A percentile compares a stretch with the other conserved stretches of the same genome.
These are phyloP conservation scores for Sporisorium scitamineum DNA, from an alignment of 1,284 basidiomycete species.

Conservation along the genomic window DNA sequence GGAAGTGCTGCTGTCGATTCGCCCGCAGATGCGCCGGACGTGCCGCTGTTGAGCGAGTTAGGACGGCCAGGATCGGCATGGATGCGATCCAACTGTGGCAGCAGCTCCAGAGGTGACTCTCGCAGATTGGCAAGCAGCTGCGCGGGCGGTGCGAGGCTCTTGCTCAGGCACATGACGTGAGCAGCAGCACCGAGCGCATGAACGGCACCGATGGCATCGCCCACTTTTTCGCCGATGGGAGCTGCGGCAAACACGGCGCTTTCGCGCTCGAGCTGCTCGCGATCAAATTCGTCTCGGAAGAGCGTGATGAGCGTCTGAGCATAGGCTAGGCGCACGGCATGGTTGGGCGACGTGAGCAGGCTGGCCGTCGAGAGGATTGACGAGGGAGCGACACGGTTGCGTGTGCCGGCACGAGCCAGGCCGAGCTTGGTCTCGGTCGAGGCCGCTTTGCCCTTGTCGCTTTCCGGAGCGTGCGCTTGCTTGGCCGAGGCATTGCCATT, in stretches of 20 bases:
- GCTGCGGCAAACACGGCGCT: constrained; percentile 34
- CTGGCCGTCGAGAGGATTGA: constrained; percentile 49
- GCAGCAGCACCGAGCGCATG: constrained; percentile 61
- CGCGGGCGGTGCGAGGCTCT: constrained; percentile 52
- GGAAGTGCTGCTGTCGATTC: constrained; percentile 70
- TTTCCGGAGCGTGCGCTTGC: constrained; percentile 2
- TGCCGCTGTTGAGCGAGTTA: constrained; percentile 30
- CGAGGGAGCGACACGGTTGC: constrained; percentile 51
- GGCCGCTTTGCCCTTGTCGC: constrained; percentile 48
- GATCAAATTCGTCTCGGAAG: constrained; percentile 52
- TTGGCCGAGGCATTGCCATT: not conserved
- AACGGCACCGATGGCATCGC: constrained; percentile 51
- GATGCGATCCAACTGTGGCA: constrained; percentile 72
- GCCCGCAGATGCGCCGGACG: constrained; percentile 18
- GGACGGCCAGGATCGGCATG: constrained; percentile 67
- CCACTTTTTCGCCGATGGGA: constrained; percentile 38
- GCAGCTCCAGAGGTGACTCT: constrained; percentile 68
- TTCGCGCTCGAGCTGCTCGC: constrained; percentile 27
- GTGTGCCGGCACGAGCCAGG: constrained; percentile 49
- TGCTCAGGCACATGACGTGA: constrained; percentile 55
- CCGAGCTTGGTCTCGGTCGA: constrained; percentile 28
- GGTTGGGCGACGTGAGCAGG: constrained; percentile 55
- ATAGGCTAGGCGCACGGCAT: constrained; percentile 56
- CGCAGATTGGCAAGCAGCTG: constrained; percentile 31
- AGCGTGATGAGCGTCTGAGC: constrained; percentile 59